Evolutionary conservation across 768 basidiomycete genomes (phyloP).

Genomic region (Lactarius pseudohatsudake): DNA sequence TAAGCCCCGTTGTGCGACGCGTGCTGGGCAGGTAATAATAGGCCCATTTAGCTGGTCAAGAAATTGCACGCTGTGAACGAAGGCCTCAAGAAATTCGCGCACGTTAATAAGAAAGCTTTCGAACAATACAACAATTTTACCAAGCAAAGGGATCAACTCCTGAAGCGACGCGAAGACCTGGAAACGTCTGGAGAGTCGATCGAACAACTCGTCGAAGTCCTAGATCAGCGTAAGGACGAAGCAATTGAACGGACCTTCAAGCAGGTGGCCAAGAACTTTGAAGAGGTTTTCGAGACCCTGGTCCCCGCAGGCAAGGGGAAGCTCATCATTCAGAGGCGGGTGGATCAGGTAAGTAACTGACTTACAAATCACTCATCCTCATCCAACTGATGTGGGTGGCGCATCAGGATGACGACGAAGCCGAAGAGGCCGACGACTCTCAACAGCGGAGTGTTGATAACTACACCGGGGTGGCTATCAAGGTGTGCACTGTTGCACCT

Average conservation of each 20-base stretch:
- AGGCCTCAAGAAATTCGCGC: slow-evolving; percentile 91
- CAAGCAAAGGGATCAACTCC: slow-evolving; percentile 91
- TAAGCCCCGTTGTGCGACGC: slow-evolving; percentile 39
- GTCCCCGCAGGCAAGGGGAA: slow-evolving; percentile 92
- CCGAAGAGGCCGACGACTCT: slow-evolving; percentile 70
- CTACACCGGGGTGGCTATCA: slow-evolving; percentile 96
- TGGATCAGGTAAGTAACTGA: slow-evolving; percentile 64
- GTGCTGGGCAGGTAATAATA: neutral
- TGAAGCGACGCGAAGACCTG: slow-evolving; percentile 84
- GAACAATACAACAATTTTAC: slow-evolving; percentile 99
- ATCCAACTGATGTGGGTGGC: neutral
- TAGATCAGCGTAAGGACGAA: slow-evolving; percentile 97
- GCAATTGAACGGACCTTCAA: slow-evolving; percentile 99
- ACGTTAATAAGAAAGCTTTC: slow-evolving; percentile 99
- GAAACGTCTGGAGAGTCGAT: slow-evolving; percentile 89
- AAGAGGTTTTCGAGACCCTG: slow-evolving; percentile 93
- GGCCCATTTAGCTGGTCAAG: slow-evolving; percentile 70
- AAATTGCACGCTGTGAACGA: slow-evolving; percentile 92
- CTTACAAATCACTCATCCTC: neutral
- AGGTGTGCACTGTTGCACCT: slow-evolving; percentile 47
- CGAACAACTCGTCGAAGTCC: slow-evolving; percentile 86
- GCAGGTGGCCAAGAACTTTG: slow-evolving; percentile 95
- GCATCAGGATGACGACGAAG: slow-evolving; percentile 65
- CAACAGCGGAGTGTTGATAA: slow-evolving; percentile 83
- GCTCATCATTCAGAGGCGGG: slow-evolving; percentile 87